These are phyloP conservation scores for Schizosaccharomyces octosporus DNA, from an alignment of 805 yeast species.

Conservation along the genomic window DNA sequence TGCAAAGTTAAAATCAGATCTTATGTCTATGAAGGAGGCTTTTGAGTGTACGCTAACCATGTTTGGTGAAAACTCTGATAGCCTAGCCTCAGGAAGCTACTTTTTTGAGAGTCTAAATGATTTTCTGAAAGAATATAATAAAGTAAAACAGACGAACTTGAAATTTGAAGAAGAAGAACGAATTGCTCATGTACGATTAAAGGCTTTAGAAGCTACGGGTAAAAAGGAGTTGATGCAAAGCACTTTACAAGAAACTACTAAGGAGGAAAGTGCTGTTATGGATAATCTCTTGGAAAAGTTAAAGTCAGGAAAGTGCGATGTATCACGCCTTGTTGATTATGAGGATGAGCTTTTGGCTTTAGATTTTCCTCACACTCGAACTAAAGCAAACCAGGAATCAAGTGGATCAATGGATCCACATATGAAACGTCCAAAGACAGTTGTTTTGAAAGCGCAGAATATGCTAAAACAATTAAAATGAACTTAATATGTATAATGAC, in stretches of 20 bases:
- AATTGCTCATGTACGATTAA: background rate
- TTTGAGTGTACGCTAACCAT: background rate
- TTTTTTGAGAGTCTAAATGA: background rate
- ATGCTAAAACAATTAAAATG: background rate
- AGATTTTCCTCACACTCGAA: background rate
- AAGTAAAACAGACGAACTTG: background rate
- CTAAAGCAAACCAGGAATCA: background rate
- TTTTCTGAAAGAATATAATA: background rate
- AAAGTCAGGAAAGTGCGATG: background rate
- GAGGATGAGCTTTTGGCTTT: background rate
- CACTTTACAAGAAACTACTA: background rate
- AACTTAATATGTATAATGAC: background rate
- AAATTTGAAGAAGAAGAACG: background rate
- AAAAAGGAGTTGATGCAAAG: background rate
- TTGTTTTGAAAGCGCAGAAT: background rate
- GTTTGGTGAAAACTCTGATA: background rate
- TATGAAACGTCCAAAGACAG: background rate
- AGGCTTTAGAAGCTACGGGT: background rate
- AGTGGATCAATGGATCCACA: background rate
- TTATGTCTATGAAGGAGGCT: background rate
- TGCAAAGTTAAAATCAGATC: background rate
- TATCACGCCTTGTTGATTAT: too few relatives aligned
- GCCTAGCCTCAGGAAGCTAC: background rate
- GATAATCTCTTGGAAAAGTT: background rate
- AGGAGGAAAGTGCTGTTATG: background rate